Conservation (phyloP, 345 rosid genomes). For the Moricandia moricandioides region DNA sequence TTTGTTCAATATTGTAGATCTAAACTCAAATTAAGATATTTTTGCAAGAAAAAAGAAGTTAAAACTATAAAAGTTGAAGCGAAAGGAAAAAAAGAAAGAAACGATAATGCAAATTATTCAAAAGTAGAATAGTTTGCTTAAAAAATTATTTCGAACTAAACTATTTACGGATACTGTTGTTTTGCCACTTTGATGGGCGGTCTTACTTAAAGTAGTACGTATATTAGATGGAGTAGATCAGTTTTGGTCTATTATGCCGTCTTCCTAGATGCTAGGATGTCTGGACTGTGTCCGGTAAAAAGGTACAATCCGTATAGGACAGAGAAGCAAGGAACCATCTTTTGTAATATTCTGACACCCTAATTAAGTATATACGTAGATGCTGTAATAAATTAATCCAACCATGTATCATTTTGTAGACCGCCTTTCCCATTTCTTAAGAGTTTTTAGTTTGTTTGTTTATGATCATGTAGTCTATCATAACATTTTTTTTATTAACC, state of each 20-base stretch:
- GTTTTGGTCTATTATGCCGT: slow-evolving; percentile 15
- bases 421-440: not conserved
- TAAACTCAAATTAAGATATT: not conserved
- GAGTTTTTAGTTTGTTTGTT: not conserved
- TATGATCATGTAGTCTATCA: not conserved
- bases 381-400: not conserved
- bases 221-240: not conserved
- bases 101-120: not conserved
- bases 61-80: not conserved
- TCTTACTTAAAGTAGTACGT: not conserved
- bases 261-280: slow-evolving; percentile 4
- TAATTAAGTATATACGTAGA: no score
- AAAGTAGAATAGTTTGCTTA: no score
- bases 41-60: no score
- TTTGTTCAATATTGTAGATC: not conserved
- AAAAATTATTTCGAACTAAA: not conserved
- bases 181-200: slow-evolving; percentile 10
- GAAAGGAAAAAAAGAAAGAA: not conserved
- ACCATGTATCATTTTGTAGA: not conserved
- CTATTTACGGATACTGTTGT: not conserved
- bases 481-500: slow-evolving; percentile 4
- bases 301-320: not conserved
- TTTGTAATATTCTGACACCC: no score
- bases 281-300: slow-evolving; percentile 3
- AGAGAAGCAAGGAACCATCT: not conserved